Base-by-base conservation (phyloP, 2,329 filamentous ascomycete species). In the Trichothecium sympodiale region DNA sequence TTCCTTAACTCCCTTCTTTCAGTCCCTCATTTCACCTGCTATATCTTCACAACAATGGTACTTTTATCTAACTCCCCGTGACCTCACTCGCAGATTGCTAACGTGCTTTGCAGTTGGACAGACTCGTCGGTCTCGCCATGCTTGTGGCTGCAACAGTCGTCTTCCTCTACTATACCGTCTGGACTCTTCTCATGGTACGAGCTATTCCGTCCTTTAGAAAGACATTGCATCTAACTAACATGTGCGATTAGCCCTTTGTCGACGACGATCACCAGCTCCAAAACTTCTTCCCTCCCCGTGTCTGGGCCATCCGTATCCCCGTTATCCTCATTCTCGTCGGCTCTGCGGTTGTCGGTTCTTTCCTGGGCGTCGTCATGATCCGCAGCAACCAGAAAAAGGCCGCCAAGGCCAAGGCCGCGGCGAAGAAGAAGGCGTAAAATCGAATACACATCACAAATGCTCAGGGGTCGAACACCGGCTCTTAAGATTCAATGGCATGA, bases 221-320 rank as follows among this genome's bases (percentile, higher is more conserved):
- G 31, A 20, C 31, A 6, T 14, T 12, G 18, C 26, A 15, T 15
- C 3, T n/a, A 29, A n/a, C 18, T 29, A 12, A 12, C 25, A 6
- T 20, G n/a, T n/a, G n/a, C n/a, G n/a, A n/a, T n/a, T n/a, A 98
- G 91, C 91, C 91, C 57, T 98, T 98, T 61, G 91, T 98, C 62
- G 91, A 98, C 61, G 76, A 83, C 39, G 85, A 86, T 57, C 91
- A 98, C 61, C 80, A 86, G 38, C 80, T 96, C 40, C 91, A 98
- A 58, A 82, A 82, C 58, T 73, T 96, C 67, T 98, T 98, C 68
- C 91, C 86, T 43, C 89, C 89, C 32, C 88, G 91, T 59, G 88
- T 94, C 57, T 98, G 91, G 91, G 91, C 91, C 41, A 94, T 98
- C 57, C 88, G 91, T 59, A 91, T 98, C 54, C 91, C 91, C 49